Evolutionary conservation across 2,329 filamentous ascomycete genomes (phyloP), one percentile per base, ranked within the genome.

Genomic region (Septoria linicola): DNA sequence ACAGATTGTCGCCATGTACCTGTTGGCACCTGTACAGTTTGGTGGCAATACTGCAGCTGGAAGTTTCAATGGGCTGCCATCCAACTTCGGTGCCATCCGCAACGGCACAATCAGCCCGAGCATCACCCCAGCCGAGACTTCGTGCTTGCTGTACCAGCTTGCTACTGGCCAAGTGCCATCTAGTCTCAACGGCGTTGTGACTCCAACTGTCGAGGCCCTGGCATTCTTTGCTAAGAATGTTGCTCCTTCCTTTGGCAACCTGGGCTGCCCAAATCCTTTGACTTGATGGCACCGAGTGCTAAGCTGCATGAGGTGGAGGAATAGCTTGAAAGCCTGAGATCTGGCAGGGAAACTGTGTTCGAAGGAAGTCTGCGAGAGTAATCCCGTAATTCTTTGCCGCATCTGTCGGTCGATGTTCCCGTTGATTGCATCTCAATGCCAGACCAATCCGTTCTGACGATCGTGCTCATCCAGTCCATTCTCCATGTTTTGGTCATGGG

Each of bases 61-160:
- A n/a, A 73, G 54, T 53, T 75, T 59, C 49, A 37, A 53, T 36
- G 51, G 49, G 14, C 35, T 57, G 51, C 53, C 75, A 19, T 75
- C 74, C 30, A 51, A 54, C 21, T 54, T 54, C 17, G 47, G 53
- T 19, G 46, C 48, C 27, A 73, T 74, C 34, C 35, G 60, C 43
- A 63, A 73, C 39, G 71, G 72, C 13, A 71, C 62, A 39, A 53
- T 74, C 5, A 55, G 58, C 3, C 53, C 60, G 14, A 56, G 59
- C 55, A 71, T 74, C 59, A 11, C 64, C 56, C 8, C 54, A 59
- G 6, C 49, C 44, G 11, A 63, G 41, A 44, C 68, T 4, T 36
- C 65, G 8, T 76, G 73, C 53, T 59, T 75, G 56, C 35, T 74
- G 27, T 75, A 75, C 59, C 71, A 74, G 60, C 58, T 76, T 3